Evolutionary conservation across 225 moss, liverwort and hornwort genomes (phyloP).

Genomic region (Pseudisothecium myosuroides): DNA sequence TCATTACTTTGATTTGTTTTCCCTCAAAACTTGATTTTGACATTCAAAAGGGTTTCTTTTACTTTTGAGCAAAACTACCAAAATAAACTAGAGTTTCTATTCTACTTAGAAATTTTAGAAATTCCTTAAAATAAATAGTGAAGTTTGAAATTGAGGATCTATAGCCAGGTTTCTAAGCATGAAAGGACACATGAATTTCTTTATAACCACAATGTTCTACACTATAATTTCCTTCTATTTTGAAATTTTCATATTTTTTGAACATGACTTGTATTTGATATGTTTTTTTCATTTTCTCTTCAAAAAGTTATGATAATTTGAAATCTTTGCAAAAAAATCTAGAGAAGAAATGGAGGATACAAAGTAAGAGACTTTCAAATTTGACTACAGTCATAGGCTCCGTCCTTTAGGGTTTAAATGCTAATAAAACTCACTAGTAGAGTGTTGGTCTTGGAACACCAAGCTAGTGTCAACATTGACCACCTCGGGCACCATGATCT

Average conservation of each 20-base stretch:
- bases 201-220: background rate
- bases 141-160: background rate
- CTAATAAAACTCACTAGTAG: background rate
- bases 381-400: rapidly evolving
- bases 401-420: rapidly evolving
- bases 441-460: background rate
- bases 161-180: rapidly evolving
- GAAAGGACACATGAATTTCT: rapidly evolving
- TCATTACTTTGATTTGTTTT: too few relatives aligned
- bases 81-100: background rate
- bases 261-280: background rate
- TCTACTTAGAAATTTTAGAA: background rate
- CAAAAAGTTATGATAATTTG: background rate
- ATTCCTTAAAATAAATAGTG: too few relatives aligned
- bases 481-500: background rate
- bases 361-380: background rate
- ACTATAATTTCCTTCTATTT: rapidly evolving
- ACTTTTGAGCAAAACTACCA: background rate
- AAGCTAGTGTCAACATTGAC: background rate
- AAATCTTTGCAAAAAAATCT: too few relatives aligned
- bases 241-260: background rate
- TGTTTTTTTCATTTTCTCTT: background rate
- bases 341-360: background rate
- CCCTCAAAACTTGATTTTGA: background rate
- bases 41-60: rapidly evolving